Conservation (phyloP, 192 early-diverging fungal genomes). For the Chytriomyces sp. region DNA sequence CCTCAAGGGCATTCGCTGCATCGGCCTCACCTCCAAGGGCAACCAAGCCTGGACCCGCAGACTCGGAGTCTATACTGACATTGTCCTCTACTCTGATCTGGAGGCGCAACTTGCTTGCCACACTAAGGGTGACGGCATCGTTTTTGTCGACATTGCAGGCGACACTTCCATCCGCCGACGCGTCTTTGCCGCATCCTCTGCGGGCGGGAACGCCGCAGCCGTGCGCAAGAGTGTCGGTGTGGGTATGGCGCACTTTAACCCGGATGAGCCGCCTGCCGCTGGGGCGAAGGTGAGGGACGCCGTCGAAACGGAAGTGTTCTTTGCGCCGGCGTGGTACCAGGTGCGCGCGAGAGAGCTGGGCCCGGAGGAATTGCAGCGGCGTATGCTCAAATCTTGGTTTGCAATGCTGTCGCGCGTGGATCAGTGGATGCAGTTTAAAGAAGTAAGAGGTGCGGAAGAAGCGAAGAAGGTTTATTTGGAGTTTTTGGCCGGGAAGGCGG, state of each 20-base stretch:
- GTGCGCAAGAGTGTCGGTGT: constrained; percentile 37
- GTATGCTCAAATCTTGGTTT: constrained; percentile 25
- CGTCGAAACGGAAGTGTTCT: constrained; percentile 36
- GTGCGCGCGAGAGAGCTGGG: constrained; percentile 18
- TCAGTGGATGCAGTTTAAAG: constrained; percentile 21
- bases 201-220: not conserved
- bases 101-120: not conserved
- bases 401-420: constrained; percentile 20
- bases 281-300: not conserved
- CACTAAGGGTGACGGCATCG: not conserved
- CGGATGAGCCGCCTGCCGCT: constrained; percentile 6
- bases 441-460: not conserved
- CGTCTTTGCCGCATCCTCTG: constrained; percentile 10
- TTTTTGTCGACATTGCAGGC: constrained; percentile 46
- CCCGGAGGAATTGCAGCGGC: not conserved
- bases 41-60: constrained; percentile 36
- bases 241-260: constrained; percentile 1
- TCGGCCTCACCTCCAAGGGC: constrained; percentile 39
- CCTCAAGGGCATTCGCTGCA: not conserved
- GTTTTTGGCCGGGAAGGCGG: constrained; percentile 20
- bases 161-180: constrained; percentile 1
- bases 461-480: constrained; percentile 21
- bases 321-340: constrained; percentile 43
- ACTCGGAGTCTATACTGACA: constrained; percentile 40
- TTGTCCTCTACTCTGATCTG: constrained; percentile 38